phyloP scores from a whole-genome alignment of 495 filamentous ascomycete species.

The Xylaria scruposa region DNA sequence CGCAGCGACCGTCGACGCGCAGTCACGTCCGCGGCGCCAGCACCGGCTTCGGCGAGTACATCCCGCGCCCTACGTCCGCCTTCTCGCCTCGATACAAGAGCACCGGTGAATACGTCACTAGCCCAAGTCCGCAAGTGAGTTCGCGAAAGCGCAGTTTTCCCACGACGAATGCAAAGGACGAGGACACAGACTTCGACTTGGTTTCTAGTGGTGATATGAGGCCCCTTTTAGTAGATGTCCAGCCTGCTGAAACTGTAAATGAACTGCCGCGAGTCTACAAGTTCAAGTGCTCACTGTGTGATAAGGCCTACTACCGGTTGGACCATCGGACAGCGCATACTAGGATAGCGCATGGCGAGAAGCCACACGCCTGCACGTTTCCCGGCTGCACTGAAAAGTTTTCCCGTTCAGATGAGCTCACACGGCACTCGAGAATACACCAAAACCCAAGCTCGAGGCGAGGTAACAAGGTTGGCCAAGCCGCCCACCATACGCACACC shows the following conservation, averaged over 20 bases:
- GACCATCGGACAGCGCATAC: conserved; percentile 99
- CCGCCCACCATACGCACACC: conserved; percentile 36
- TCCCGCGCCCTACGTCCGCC: conserved; percentile 43
- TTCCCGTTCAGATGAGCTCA: conserved; percentile 95
- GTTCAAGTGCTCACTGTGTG: conserved; percentile 98
- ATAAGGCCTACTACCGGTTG: conserved; percentile 97
- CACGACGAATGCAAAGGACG: neutral
- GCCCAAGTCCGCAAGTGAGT: conserved; percentile 59
- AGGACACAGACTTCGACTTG: too few relatives aligned
- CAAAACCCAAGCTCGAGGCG: conserved; percentile 97
- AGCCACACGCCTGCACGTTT: conserved; percentile 94
- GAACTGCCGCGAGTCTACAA: conserved; percentile 92
- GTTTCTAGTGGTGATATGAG: too few relatives aligned
- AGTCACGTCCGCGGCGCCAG: conserved; percentile 54
- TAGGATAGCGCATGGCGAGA: conserved; percentile 96
- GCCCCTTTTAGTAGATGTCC: too few relatives aligned
- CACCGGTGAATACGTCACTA: conserved; percentile 63
- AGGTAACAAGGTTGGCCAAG: conserved; percentile 81
- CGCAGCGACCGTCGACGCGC: conserved; percentile 55
- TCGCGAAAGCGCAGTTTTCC: conserved; percentile 58
- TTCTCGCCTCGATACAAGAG: conserved; percentile 59
- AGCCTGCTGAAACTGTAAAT: too few relatives aligned
- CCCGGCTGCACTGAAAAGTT: conserved; percentile 97
- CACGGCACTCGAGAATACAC: conserved; percentile 96
- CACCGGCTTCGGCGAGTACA: conserved; percentile 45